Conservation (phyloP, 2,329 filamentous ascomycete genomes). For the Ceratocystis huliohia region DNA sequence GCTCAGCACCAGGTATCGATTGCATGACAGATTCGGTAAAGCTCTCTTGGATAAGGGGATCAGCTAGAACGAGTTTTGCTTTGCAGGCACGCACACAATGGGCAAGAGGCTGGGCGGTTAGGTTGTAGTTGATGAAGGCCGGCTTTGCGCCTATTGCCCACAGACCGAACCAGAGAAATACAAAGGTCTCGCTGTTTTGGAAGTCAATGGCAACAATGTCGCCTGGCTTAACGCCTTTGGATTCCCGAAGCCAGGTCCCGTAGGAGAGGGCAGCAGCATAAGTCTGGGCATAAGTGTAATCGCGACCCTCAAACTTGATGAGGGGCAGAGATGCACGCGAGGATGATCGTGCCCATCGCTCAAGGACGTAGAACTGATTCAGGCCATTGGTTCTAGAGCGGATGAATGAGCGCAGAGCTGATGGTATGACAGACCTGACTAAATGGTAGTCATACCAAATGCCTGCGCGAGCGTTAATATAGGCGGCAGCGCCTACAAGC, state of each 20-base stretch:
- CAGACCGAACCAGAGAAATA: conserved; percentile 63
- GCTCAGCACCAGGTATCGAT: conserved; percentile 39
- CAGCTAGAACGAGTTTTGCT: conserved; percentile 55
- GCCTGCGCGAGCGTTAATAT: conserved; percentile 59
- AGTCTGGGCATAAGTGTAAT: conserved; percentile 61
- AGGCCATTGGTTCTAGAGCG: conserved; percentile 38
- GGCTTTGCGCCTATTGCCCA: conserved; percentile 76
- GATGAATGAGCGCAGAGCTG: conserved; percentile 17
- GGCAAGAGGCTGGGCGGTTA: conserved; percentile 54
- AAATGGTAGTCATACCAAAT: conserved; percentile 54
- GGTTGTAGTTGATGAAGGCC: conserved; percentile 80
- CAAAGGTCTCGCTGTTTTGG: conserved; percentile 65
- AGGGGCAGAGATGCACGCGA: conserved; percentile 43
- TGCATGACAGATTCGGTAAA: conserved; percentile 45
- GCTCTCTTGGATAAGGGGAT: conserved; percentile 35
- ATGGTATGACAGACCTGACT: conserved; percentile 40
- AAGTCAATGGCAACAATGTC: conserved; percentile 74
- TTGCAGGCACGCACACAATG: conserved; percentile 63
- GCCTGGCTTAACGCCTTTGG: conserved; percentile 49
- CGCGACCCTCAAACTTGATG: conserved; percentile 54
- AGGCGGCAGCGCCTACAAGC: conserved; percentile 54
- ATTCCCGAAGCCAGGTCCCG: conserved; percentile 59
- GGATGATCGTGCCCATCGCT: conserved; percentile 45
- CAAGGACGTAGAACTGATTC: conserved; percentile 64
- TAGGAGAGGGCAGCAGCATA: conserved; percentile 62